Base-by-base conservation (phyloP, 2,329 filamentous ascomycete genomes). In the Aureobasidium sp. region DNA sequence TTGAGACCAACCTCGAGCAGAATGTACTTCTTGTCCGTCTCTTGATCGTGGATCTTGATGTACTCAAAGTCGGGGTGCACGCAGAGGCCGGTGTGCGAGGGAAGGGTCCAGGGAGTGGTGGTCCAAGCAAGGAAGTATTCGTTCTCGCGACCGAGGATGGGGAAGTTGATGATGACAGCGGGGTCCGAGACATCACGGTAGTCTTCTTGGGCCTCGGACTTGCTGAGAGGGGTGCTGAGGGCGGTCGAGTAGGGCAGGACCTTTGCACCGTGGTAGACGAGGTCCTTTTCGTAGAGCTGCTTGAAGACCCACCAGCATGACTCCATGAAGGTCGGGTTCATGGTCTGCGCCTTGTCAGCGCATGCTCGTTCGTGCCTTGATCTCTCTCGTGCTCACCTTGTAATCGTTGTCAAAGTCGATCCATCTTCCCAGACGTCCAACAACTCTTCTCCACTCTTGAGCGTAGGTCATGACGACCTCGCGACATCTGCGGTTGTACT, bases 331-430 rank as follows among this genome's bases (percentile, higher is more conserved):
- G 80, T 86, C n/a, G 87, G 82, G 73, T 97, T 88, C 91, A 97
- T 96, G 39, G 91, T 96, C 87, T 60, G 35, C 33, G 22, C 31
- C 19, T 3, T 6, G 56, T 48, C 56, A 60, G 42, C 31, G 33
- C 22, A 19, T 35, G n/a, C 19, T 31, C 27, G 11, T 24, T 17
- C 15, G 22, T 58, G n/a, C 2, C 7, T 17, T 14, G 33, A 2
- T 9, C 17, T 35, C 39, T 1, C 12, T 37, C 6, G 1, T 52
- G 19, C 44, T 60, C 56, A 60, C 56, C 56, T 96, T 96, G 80
- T 96, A 97, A 74, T 97, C 91, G 69, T 96, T 94, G 75, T 97
- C 93, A 69, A 97, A 97, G 76, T 97, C 93, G 69, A 97, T 94
- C 93, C 93, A 97, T 62, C 93, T 87, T 62, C 93, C 93, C 44